Evolutionary conservation across 352 stramenopile genomes (phyloP), one percentile per base, ranked within the genome.

Genomic region (Globisporangium cystogenes): DNA sequence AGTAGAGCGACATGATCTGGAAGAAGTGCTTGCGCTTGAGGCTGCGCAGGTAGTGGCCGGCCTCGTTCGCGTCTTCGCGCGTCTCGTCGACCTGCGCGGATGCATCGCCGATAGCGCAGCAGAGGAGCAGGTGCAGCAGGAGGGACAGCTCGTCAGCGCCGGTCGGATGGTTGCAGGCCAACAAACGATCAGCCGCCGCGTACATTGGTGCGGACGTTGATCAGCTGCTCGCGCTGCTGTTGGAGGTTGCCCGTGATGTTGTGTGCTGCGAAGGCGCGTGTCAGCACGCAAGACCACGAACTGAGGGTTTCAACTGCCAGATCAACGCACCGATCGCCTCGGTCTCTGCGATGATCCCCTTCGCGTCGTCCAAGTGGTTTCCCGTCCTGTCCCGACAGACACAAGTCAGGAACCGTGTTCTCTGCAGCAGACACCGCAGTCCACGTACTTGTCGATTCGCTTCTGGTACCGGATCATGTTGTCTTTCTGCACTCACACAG

Each of bases 21-120:
- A 68, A 76, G 23, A 76, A 66, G 62, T 78, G 78, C 71, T 94
- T 94, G 58, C 78, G 86, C 67, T 86, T 86, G 53, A 92, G 78
- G 48, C 83, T 94, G 50, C 71, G 76, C 29, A 94, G 55, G 64
- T 94, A 76, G 45, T 73, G 40, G 14, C 63, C 67, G 4, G 83
- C 83, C 47, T 94, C 81, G 49, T 72, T 61, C 40, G 83, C 81
- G 48, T 94, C 81, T 51, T 82, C 78, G 35, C 75, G 83, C 12
- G 80, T 82, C 20, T 80, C 67, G 45, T 92, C 72, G 10, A 93
- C 73, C 76, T 84, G n/a, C 8, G 15, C 11, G 36, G 4, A 41
- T 15, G 37, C 35, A 40, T 40, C 12, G n/a, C n/a, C n/a, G n/a
- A n/a, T n/a, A n/a, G n/a, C n/a, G n/a, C n/a, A n/a, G n/a, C n/a